Percentiles rank a stretch among this genome's conserved stretches.
These are phyloP conservation scores for Pythium dissimile DNA, from an alignment of 352 stramenopile species.

Conservation along the genomic window DNA sequence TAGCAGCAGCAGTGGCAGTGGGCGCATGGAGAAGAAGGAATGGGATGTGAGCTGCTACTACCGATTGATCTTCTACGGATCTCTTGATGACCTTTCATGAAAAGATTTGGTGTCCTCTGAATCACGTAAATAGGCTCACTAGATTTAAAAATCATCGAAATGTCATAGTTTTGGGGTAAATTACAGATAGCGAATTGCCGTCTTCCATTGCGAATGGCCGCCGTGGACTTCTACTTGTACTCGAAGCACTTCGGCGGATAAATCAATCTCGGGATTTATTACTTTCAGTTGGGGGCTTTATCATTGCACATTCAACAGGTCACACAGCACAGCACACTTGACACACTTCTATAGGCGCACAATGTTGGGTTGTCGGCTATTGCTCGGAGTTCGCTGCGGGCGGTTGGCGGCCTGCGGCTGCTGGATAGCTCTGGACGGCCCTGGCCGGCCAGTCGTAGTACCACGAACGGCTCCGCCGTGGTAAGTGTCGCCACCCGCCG, in stretches of 20 bases:
- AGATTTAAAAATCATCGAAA: too few relatives aligned
- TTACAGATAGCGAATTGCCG: too few relatives aligned
- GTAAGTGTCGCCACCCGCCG: constrained; percentile 4
- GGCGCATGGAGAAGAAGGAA: background rate
- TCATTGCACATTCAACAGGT: background rate
- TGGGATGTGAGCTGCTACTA: too few relatives aligned
- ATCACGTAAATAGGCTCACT: background rate
- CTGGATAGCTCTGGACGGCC: background rate
- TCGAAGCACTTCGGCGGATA: too few relatives aligned
- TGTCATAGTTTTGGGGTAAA: too few relatives aligned
- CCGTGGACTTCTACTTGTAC: too few relatives aligned
- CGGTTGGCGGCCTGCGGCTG: constrained; percentile 2
- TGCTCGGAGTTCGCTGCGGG: constrained; percentile 14
- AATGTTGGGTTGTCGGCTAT: constrained; percentile 19
- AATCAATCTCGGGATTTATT: background rate
- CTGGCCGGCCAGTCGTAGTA: background rate
- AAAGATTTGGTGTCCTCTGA: background rate
- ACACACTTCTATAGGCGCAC: constrained; percentile 13
- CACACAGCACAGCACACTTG: background rate
- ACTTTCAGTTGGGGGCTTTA: background rate
- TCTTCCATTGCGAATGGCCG: too few relatives aligned
- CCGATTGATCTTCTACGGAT: constrained; percentile 10
- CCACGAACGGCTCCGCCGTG: background rate
- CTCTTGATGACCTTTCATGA: background rate
- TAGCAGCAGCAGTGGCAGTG: background rate